phyloP scores from a whole-genome alignment of 768 basidiomycete species.

The Mycena vulgaris region DNA sequence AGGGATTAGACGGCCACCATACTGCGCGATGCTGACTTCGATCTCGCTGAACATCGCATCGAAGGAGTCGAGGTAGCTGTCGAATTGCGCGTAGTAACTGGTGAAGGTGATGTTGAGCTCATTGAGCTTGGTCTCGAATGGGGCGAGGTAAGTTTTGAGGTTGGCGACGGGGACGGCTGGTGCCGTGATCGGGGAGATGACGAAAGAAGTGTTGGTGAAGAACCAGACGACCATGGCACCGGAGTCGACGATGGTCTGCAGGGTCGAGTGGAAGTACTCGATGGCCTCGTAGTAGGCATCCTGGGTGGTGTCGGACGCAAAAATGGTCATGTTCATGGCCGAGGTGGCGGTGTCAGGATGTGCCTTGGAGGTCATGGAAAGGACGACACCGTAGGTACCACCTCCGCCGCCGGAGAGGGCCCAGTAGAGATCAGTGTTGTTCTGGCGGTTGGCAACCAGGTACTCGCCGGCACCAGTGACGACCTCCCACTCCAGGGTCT shows the following conservation, averaged over 20 bases:
- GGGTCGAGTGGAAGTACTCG: constrained; percentile 16
- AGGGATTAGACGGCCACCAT: constrained; percentile 20
- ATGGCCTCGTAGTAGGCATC: constrained; percentile 12
- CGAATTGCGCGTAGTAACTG: constrained; percentile 2
- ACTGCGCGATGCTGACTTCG: constrained; percentile 17
- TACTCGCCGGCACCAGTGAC: constrained; percentile 8
- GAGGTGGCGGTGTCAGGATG: constrained; percentile 12
- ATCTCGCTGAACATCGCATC: constrained; percentile 7
- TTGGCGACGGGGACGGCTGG: constrained; percentile 1
- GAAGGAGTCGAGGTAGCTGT: constrained; percentile 15
- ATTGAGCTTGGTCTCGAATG: constrained; percentile 7
- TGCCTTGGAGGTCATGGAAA: constrained; percentile 24
- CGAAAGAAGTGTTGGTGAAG: constrained; percentile 7
- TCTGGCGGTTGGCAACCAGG: constrained; percentile 22
- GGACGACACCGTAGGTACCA: constrained; percentile 25
- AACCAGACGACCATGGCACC: constrained; percentile 17
- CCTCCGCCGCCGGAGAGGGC: constrained; percentile 40
- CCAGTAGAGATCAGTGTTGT: constrained; percentile 54
- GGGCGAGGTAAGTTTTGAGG: constrained; percentile 6
- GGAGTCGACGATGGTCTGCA: constrained; percentile 20
- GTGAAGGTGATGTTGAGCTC: constrained; percentile 17
- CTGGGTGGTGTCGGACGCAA: constrained; percentile 12
- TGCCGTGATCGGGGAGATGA: constrained; percentile 10
- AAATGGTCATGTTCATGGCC: constrained; percentile 21
- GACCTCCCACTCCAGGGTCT: constrained; percentile 27